These are phyloP conservation scores for Lizonia empirigonia DNA, from an alignment of 2,329 filamentous ascomycete genomes.

Conservation along the genomic window DNA sequence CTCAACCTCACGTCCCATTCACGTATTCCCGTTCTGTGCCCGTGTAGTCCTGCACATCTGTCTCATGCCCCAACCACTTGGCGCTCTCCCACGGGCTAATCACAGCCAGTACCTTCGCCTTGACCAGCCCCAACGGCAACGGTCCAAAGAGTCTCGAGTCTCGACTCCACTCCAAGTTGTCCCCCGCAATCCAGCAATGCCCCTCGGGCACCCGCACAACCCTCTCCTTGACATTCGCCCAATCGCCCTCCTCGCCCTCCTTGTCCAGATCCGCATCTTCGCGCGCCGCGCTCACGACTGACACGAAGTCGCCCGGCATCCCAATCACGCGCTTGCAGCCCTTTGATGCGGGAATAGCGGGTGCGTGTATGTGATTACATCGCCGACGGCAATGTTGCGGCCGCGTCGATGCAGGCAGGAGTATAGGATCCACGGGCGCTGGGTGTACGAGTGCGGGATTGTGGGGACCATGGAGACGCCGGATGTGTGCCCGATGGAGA, in stretches of 20 bases:
- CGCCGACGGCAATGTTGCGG: constrained; percentile 73
- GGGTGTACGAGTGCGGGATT: constrained; percentile 52
- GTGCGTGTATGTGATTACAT: constrained; percentile 79
- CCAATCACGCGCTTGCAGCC: constrained; percentile 77
- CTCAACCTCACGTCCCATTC: neutral
- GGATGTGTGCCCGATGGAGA: constrained; percentile 62
- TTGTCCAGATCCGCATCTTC: constrained; percentile 33
- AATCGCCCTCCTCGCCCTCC: constrained; percentile 32
- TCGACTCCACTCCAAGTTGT: constrained; percentile 81
- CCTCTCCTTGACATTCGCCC: constrained; percentile 36
- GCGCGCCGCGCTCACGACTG: constrained; percentile 64
- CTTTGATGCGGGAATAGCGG: constrained; percentile 64
- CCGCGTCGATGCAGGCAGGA: constrained; percentile 55
- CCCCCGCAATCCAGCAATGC: constrained; percentile 89
- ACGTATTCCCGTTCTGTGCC: constrained; percentile 20
- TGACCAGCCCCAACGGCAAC: constrained; percentile 80
- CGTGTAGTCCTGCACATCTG: constrained; percentile 20
- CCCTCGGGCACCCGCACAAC: constrained; percentile 85
- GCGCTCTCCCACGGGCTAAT: constrained; percentile 28
- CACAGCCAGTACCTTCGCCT: constrained; percentile 73
- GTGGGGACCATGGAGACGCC: constrained; percentile 93
- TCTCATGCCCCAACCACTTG: constrained; percentile 34
- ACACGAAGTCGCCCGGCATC: constrained; percentile 70
- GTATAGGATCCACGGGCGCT: constrained; percentile 30
- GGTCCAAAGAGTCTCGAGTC: constrained; percentile 90